Evolutionary conservation across 2,329 filamentous ascomycete species (phyloP).

Genomic region (Pyrenochaeta sp.): DNA sequence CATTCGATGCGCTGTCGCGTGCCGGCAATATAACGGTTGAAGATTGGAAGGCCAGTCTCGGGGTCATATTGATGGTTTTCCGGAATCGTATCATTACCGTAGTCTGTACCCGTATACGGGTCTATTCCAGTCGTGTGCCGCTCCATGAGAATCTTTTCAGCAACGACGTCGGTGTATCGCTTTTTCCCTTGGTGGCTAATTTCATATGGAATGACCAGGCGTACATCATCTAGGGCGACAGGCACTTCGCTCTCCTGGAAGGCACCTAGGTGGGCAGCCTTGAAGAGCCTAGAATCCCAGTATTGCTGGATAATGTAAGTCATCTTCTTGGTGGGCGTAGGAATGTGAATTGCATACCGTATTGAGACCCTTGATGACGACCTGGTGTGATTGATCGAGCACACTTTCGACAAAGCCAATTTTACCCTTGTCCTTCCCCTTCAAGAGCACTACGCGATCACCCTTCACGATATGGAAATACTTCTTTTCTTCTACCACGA

Average conservation of each 20-base stretch:
- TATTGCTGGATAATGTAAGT: constrained; percentile 44
- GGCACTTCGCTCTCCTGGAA: constrained; percentile 61
- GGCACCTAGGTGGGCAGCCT: constrained; percentile 41
- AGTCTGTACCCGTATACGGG: constrained; percentile 39
- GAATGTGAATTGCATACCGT: constrained; percentile 33
- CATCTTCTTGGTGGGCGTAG: not conserved
- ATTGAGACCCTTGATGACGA: constrained; percentile 51
- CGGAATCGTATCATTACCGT: constrained; percentile 33
- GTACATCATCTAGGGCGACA: constrained; percentile 74
- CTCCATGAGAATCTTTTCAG: constrained; percentile 42
- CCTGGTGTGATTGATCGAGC: constrained; percentile 41
- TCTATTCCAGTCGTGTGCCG: constrained; percentile 41
- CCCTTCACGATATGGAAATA: constrained; percentile 55
- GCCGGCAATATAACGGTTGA: constrained; percentile 46
- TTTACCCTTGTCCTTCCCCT: constrained; percentile 81
- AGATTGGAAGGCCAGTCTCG: constrained; percentile 35
- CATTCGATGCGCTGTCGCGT: constrained; percentile 40
- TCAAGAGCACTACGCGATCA: constrained; percentile 83
- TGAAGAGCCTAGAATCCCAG: constrained; percentile 50
- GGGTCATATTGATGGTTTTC: constrained; percentile 41
- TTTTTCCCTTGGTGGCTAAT: constrained; percentile 59
- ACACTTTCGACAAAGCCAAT: constrained; percentile 76
- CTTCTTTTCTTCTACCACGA: constrained; percentile 38
- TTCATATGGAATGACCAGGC: constrained; percentile 77
- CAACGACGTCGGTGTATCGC: constrained; percentile 62